Base-by-base conservation (phyloP, 2,329 filamentous ascomycete species). In the Colletotrichum filicis region DNA sequence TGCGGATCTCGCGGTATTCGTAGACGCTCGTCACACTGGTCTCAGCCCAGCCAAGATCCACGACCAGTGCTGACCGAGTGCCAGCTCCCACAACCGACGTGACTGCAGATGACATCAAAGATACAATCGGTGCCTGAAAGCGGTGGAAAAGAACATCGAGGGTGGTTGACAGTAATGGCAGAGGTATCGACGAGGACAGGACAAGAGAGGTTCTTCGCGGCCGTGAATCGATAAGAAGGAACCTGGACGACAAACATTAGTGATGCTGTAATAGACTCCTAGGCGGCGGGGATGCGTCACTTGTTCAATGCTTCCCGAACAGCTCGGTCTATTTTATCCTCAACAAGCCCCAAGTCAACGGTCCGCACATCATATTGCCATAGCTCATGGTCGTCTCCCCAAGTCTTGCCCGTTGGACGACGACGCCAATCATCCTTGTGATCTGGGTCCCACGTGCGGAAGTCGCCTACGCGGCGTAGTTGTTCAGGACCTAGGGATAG, bases 41-140 rank as follows among this genome's bases (percentile, higher is more conserved):
- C 82, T 98, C 97, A 55, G 92, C 89, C 97, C 97, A 99, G 56
- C 96, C 97, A 73, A 99, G 88, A 79, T 99, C 95, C 49, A 99
- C 87, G 0, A 98, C 91, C 55, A 99, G 82, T 1, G 93, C 95
- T n/a, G 94, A 94, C 16, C 97, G 91, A 53, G 97, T 85, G 0
- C 97, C 97, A 6, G 95, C 95, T 8, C 93, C 93, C 3, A 95
- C 89, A 7, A 93, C 87, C 1, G 91, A 87, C 82, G 97, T 92
- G 24, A 95, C 89, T 0, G 96, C 91, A 0, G 91, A 89, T 1
- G 95, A 94, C 78, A 98, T 85, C 55, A 99, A 87, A 2, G 94
- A 95, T 75, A 98, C 89, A 26, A 90, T 92, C 0, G 95, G 94
- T 19, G 93, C 89, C 76, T 95, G 93, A 81, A 96, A 97, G 59